phyloP scores from a whole-genome alignment of 257 asterid genomes.

The Salvia hispanica region DNA sequence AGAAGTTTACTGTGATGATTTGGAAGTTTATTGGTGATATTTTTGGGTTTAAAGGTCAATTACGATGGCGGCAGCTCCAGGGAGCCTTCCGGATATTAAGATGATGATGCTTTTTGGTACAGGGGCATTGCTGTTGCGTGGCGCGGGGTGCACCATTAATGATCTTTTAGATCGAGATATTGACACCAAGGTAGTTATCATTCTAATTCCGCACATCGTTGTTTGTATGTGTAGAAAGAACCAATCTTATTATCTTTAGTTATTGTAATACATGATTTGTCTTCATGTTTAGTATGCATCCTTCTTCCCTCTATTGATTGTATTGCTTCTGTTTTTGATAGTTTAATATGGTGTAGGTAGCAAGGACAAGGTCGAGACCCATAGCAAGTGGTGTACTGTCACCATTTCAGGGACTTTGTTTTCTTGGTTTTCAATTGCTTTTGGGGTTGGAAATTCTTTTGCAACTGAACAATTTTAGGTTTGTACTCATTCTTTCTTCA shows the following conservation, averaged over 20 bases:
- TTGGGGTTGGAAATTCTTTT: conserved; percentile 86
- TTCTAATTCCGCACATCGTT: conserved; percentile 13
- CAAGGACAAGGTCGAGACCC: conserved; percentile 87
- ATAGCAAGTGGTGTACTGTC: conserved; percentile 82
- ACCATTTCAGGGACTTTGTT: conserved; percentile 78
- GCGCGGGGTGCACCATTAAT: conserved; percentile 91
- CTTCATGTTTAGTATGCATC: conserved; percentile 13
- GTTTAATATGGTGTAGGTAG: conserved; percentile 74
- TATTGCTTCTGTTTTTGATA: conserved; percentile 36
- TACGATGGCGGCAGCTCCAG: conserved; percentile 79
- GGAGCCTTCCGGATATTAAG: conserved; percentile 81
- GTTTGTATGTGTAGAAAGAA: not conserved
- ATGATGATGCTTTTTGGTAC: conserved; percentile 84
- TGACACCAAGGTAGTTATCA: conserved; percentile 62
- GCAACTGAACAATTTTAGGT: conserved; percentile 87
- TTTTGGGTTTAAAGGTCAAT: conserved; percentile 68
- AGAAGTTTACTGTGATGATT: conserved; percentile 2
- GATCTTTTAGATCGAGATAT: conserved; percentile 91
- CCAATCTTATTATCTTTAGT: conserved; percentile 10
- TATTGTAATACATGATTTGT: conserved; percentile 10
- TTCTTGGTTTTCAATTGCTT: conserved; percentile 86
- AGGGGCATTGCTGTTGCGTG: conserved; percentile 86
- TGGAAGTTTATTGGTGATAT: conserved; percentile 23
- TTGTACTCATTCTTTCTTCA: conserved; percentile 35
- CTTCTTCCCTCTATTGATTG: conserved; percentile 23